Conservation (phyloP, 2,329 filamentous ascomycete genomes). For the Tolypocladium ophioglossoides region DNA sequence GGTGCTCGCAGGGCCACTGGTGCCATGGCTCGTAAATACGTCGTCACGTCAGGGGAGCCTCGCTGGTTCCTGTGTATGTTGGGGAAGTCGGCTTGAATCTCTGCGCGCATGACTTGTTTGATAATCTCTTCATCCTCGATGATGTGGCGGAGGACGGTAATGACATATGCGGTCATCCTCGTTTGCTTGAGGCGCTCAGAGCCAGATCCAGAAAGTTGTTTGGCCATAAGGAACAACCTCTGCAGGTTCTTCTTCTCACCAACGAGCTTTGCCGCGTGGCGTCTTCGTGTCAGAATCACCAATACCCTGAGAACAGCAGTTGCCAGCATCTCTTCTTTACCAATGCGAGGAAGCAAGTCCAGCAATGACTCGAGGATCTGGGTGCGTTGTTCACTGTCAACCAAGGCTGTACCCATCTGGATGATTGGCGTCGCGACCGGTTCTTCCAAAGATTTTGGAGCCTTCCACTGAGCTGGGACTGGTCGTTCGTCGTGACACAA, state of each 20-base stretch:
- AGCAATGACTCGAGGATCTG: conserved; percentile 68
- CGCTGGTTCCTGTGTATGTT: conserved; percentile 38
- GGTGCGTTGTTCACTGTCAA: conserved; percentile 53
- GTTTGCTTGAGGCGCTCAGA: conserved; percentile 58
- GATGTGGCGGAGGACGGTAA: conserved; percentile 83
- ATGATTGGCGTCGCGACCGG: conserved; percentile 43
- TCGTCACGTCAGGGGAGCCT: conserved; percentile 52
- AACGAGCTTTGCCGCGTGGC: conserved; percentile 62
- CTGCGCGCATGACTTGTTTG: conserved; percentile 82
- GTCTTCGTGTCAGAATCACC: conserved; percentile 75
- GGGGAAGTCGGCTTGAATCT: conserved; percentile 73
- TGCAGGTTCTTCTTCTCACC: conserved; percentile 85
- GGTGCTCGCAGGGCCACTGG: conserved; percentile 74
- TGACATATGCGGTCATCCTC: conserved; percentile 50
- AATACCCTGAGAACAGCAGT: conserved; percentile 74
- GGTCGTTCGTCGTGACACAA: conserved; percentile 85
- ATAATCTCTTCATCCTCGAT: conserved; percentile 89
- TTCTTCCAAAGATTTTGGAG: conserved; percentile 40
- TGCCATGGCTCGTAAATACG: conserved; percentile 67
- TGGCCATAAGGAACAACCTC: conserved; percentile 87
- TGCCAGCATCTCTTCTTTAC: conserved; percentile 77
- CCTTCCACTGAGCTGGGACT: conserved; percentile 59
- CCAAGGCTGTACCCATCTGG: conserved; percentile 45
- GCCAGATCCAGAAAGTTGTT: conserved; percentile 73
- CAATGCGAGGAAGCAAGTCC: conserved; percentile 73